Percentiles rank a stretch among this genome's conserved stretches.
Evolutionary conservation across 805 yeast genomes (phyloP).

Genomic region (Candida stauntonica): DNA sequence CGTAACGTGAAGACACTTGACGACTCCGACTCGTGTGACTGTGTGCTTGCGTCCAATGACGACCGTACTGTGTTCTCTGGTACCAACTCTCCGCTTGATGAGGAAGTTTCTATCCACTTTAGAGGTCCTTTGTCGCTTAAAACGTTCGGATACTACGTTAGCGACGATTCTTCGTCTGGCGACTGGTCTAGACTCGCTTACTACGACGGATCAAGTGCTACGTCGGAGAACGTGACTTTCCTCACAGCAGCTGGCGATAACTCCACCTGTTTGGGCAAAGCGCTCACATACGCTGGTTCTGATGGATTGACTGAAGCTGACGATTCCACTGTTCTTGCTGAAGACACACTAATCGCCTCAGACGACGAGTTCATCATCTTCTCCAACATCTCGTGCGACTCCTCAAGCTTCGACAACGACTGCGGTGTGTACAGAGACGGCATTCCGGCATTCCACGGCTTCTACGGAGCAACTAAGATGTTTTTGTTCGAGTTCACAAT

Average conservation of each 20-base stretch:
- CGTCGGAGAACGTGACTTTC: conserved; percentile 63
- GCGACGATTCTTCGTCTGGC: conserved; percentile 35
- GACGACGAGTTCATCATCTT: conserved; percentile 57
- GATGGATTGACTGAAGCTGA: conserved; percentile 51
- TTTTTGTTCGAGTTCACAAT: conserved; percentile 65
- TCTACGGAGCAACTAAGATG: conserved; percentile 61
- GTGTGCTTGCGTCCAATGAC: conserved; percentile 41
- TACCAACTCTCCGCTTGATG: conserved; percentile 59
- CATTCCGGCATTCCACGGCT: conserved; percentile 73
- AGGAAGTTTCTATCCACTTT: conserved; percentile 70
- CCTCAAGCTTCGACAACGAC: conserved; percentile 47
- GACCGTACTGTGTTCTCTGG: conserved; percentile 47
- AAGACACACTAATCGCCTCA: conserved; percentile 47
- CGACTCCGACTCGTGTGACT: conserved; percentile 37
- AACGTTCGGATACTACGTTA: conserved; percentile 58
- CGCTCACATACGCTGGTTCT: conserved; percentile 54
- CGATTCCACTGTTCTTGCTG: conserved; percentile 43
- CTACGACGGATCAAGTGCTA: conserved; percentile 45
- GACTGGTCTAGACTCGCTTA: conserved; percentile 59
- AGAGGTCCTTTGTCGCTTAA: conserved; percentile 67
- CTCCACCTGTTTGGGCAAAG: conserved; percentile 64
- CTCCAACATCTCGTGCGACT: conserved; percentile 54
- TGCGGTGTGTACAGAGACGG: conserved; percentile 78
- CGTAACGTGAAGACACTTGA: conserved; percentile 41
- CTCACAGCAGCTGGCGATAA: conserved; percentile 57